These are phyloP conservation scores for Mycena pura DNA, from an alignment of 768 basidiomycete species.

Conservation along the genomic window DNA sequence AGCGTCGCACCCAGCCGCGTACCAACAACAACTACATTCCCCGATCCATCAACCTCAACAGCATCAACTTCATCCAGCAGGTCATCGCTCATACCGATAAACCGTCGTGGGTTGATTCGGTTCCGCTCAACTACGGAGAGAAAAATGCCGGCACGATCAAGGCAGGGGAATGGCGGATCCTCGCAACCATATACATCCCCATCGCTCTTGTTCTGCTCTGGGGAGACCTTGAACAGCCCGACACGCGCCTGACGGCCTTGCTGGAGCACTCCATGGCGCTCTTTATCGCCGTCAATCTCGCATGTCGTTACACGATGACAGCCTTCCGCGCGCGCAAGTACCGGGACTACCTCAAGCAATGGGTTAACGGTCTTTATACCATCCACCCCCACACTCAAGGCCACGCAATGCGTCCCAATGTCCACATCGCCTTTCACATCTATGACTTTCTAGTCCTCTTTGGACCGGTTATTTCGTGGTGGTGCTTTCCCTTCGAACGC, in stretches of 20 bases:
- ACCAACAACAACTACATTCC: not conserved
- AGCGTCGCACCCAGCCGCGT: conserved; percentile 1
- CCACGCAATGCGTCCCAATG: not conserved
- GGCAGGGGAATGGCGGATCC: conserved; percentile 42
- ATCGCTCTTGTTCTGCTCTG: conserved; percentile 42
- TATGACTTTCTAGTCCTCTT: conserved; percentile 42
- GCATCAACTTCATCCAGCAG: conserved; percentile 24
- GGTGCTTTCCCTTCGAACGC: conserved; percentile 46
- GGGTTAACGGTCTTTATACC: conserved; percentile 28
- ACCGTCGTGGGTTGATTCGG: conserved; percentile 35
- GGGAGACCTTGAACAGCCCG: conserved; percentile 21
- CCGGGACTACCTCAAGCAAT: conserved; percentile 23
- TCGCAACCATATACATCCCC: conserved; percentile 41
- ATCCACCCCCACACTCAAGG: conserved; percentile 30
- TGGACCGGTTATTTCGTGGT: conserved; percentile 46
- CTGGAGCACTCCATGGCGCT: conserved; percentile 37
- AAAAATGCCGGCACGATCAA: conserved; percentile 40
- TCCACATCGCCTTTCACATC: conserved; percentile 36
- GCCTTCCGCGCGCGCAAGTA: not conserved
- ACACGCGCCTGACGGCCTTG: not conserved
- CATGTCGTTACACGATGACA: conserved; percentile 4
- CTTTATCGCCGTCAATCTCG: conserved; percentile 25
- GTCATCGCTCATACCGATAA: conserved; percentile 30
- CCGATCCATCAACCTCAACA: not conserved
- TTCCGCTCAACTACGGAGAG: conserved; percentile 37